These are phyloP conservation scores for Euphorbia peplus DNA, from an alignment of 345 rosid genomes.

Conservation along the genomic window DNA sequence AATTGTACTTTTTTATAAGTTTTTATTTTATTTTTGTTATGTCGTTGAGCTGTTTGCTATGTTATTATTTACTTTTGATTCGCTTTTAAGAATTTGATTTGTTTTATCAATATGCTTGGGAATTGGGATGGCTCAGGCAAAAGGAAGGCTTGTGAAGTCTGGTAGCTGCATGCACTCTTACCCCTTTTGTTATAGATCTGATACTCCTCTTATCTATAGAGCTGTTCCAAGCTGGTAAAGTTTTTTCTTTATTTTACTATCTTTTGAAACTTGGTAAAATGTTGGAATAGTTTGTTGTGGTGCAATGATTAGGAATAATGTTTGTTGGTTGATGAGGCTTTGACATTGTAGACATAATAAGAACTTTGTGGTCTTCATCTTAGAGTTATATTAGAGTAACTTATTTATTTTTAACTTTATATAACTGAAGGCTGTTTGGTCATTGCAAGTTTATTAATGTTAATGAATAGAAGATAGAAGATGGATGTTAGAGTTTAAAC, in stretches of 20 bases:
- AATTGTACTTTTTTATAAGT: neutral
- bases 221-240: conserved; percentile 96
- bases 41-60: neutral
- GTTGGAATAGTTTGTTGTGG: neutral
- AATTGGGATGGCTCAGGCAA: conserved; percentile 52
- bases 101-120: neutral
- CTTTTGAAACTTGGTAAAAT: neutral
- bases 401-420: too few relatives aligned
- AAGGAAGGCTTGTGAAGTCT: conserved; percentile 83
- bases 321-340: neutral
- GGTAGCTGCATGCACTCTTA: conserved; percentile 83
- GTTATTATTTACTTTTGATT: neutral
- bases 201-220: conserved; percentile 90
- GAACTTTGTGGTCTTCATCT: too few relatives aligned
- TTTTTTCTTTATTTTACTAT: neutral
- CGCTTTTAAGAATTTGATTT: neutral
- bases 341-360: neutral
- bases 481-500: too few relatives aligned
- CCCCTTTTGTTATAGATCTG: conserved; percentile 95
- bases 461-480: too few relatives aligned
- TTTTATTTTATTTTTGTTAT: neutral
- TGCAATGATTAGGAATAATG: neutral
- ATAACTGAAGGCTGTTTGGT: too few relatives aligned
- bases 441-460: too few relatives aligned
- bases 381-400: too few relatives aligned